Evolutionary conservation across 768 basidiomycete species (phyloP), one percentile per base, ranked within the genome.

Genomic region (Lentinula guzmanii): DNA sequence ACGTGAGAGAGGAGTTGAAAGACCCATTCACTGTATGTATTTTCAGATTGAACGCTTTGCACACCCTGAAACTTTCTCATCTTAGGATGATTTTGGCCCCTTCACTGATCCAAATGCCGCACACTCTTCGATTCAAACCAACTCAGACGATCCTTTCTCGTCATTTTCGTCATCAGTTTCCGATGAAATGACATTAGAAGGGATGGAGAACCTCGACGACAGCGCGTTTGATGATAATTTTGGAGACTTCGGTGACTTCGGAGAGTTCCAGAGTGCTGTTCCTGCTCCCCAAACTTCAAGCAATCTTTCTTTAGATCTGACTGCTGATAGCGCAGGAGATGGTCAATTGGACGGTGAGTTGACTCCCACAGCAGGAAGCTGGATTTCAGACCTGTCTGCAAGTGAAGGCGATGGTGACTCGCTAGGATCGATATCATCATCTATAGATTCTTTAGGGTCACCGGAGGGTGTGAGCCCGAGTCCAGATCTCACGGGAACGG

Each of bases 41-140:
- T 39, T 7, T 58, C 21, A 33, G 5, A 42, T 39, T 46, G 16
- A 8, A 48, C 45, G 58, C 24, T 39, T 39, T 51, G 5, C 45
- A 16, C 7, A 42, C 46, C 16, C n/a, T 43, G 2, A 15, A 43
- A 7, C 28, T 45, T 16, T 16, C 24, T 39, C 18, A 8, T 37
- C 51, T 0, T 74, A 89, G 72, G 89, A 88, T 60, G 80, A 74
- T n/a, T 90, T 91, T 70, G 91, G 91, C 2, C 90, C 91, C 5
- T 93, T 93, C 74, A 86, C 90, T 1, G 89, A 91, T 68, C 69
- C 85, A 1, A 78, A 84, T 1, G 79, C 80, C 1, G 43, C 55
- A 3, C 21, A 41, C 16, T 56, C 55, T 43, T 41, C 39, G 7
- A 41, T 3, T 41, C n/a, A 10, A 39, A 67, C 77, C 0, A 73